Base-by-base conservation (phyloP, 164 flowering plant genomes). In the Magnolia kwangsiensis region DNA sequence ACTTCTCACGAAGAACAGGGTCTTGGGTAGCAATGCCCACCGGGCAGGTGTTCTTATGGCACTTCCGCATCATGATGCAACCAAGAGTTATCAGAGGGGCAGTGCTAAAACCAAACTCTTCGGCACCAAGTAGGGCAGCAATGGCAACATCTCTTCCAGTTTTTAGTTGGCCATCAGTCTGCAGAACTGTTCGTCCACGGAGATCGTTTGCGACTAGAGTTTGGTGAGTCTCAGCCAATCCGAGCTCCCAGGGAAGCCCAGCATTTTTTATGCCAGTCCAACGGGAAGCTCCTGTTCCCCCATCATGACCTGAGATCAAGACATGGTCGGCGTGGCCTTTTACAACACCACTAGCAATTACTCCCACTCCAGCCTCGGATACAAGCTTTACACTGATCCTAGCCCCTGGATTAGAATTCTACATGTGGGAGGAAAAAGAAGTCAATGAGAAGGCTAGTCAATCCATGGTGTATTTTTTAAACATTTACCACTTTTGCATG, bases 1-100 rank as follows among this genome's bases (percentile, higher is more conserved):
- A 96, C 78, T 96, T 96, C 85, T 89, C 98, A 11, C 99, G 80
- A 8, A 96, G 97, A 76, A 94, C 94, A 14, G 98, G 99, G 82
- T 96, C 99, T 80, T 96, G 99, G 16, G 99, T 96, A n/a, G 99
- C 98, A 83, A 96, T 96, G 61, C 99, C 99, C 63, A 96, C 99
- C 14, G 99, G 99, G 72, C 99, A 96, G 50, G 99, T 96, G 77
- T 96, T 96, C 80, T 96, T 96, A 86, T 96, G 99, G 86, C 99
- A 96, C 80, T 96, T 96, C 69, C 99, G 76, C 99, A 96, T 96
- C 99, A 96, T 96, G 76, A 96, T 94, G 87, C 99, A 96, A 18
- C 99, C 99, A 8, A 96, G 94, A 0, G 99, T 94, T 55, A 96
- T 96, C 20, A 96, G 92, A 20, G 99, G 99, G 29, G 99, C 99